Base-by-base conservation (phyloP, 257 asterid genomes). In the Catharanthus roseus region DNA sequence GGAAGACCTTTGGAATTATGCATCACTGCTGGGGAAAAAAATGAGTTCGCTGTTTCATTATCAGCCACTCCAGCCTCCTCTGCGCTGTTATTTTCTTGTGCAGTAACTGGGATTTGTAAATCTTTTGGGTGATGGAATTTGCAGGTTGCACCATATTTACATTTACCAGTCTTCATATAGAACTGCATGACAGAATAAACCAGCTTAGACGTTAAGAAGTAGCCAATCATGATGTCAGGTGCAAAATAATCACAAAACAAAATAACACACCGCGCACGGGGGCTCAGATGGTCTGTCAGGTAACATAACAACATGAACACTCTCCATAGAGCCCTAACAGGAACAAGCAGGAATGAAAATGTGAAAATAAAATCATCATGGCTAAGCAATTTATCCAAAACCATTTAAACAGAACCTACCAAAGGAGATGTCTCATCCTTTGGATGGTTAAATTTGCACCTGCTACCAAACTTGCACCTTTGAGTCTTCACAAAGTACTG, bases 281-380 rank as follows among this genome's bases (percentile, higher is more conserved):
- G 89, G 97, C 79, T 95, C 99, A 63, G 97, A 81, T 68, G 99
- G 97, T 72, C 97, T 86, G 78, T 95, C 97, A 42, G 99, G 99
- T 77, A 95, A 83, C 79, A 33, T 75, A 75, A 80, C 61, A 76
- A 50, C 77, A 79, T 84, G 82, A 65, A 83, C 70, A 60, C 78
- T 82, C 72, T 80, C 88, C 61, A 73, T 49, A 78, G 86, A 85
- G 82, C 80, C 93, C 97, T 91, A 82, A 77, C 71, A 78, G 67
- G 69, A 65, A 77, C 73, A n/a, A 68, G 34, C 71, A 45, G 16
- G 36, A 18, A 55, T 3, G 9, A 68, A 29, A 45, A 1, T 1
- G 47, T 77, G 72, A 34, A 75, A 74, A 67, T 54, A 74, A 61
- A 77, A 58, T 61, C 15, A 58, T 24, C 54, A 54, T 73, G 26